Evolutionary conservation across 1,139 yeast genomes (phyloP).

Genomic region (Yamadazyma aaseri): DNA sequence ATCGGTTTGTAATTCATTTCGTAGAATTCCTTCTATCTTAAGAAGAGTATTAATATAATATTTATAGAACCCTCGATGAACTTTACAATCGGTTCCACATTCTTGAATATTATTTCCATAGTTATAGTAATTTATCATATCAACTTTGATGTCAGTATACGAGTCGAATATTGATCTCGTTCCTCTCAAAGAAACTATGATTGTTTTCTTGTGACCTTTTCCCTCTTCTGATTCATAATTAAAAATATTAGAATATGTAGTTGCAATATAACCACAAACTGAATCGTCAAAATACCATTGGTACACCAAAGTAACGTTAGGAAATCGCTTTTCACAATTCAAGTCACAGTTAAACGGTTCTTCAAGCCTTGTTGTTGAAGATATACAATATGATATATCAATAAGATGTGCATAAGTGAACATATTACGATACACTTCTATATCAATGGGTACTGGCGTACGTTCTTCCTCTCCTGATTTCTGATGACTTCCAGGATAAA

Average conservation of each 20-base stretch:
- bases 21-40: constrained; percentile 25
- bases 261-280: constrained; percentile 41
- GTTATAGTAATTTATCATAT: constrained; percentile 33
- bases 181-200: constrained; percentile 46
- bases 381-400: constrained; percentile 51
- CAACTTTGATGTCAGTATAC: constrained; percentile 43
- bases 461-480: too few relatives aligned
- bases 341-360: constrained; percentile 48
- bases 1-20: constrained; percentile 20
- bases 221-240: constrained; percentile 13
- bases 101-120: constrained; percentile 21
- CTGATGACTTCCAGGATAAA: too few relatives aligned
- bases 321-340: constrained; percentile 38
- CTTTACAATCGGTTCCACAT: constrained; percentile 41
- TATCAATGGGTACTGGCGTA: constrained; percentile 15
- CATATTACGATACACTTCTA: constrained; percentile 26
- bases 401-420: constrained; percentile 47
- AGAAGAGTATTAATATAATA: constrained; percentile 32
- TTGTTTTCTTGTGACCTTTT: constrained; percentile 24
- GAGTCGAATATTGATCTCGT: constrained; percentile 49
- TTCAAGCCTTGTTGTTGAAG: constrained; percentile 30
- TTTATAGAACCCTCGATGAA: constrained; percentile 47
- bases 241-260: constrained; percentile 29
- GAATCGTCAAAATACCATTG: constrained; percentile 49
- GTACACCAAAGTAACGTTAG: constrained; percentile 39